Evolutionary conservation across 495 filamentous ascomycete genomes (phyloP).

Genomic region (Hypomontagnella submonticulosa): DNA sequence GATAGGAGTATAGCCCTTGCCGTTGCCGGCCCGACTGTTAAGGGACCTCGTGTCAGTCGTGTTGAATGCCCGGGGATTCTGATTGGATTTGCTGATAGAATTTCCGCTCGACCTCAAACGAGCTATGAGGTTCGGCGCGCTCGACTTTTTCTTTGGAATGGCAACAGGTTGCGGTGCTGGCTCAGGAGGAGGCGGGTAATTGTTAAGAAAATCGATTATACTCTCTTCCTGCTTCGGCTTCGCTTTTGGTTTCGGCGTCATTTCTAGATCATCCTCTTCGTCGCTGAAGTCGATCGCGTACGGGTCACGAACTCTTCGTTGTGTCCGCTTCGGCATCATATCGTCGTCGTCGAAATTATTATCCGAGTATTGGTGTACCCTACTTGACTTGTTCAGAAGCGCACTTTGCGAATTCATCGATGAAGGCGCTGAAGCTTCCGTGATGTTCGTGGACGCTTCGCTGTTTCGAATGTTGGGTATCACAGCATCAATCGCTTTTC

Average conservation of each 20-base stretch:
- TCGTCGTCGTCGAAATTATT: slow-evolving; percentile 57
- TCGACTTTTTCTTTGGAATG: slow-evolving; percentile 69
- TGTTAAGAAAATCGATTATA: slow-evolving; percentile 88
- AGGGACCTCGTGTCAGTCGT: slow-evolving; percentile 47
- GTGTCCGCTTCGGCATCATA: slow-evolving; percentile 72
- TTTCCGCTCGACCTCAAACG: slow-evolving; percentile 59
- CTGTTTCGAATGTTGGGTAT: slow-evolving; percentile 56
- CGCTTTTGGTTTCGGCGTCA: slow-evolving; percentile 49
- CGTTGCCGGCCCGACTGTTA: slow-evolving; percentile 49
- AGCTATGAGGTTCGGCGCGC: slow-evolving; percentile 69
- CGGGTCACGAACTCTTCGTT: slow-evolving; percentile 82
- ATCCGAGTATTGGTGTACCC: slow-evolving; percentile 31
- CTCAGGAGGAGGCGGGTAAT: slow-evolving; percentile 76
- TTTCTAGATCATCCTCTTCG: slow-evolving; percentile 69
- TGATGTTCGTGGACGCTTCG: slow-evolving; percentile 58
- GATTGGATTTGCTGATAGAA: slow-evolving; percentile 56
- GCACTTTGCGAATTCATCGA: slow-evolving; percentile 65
- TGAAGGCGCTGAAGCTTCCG: slow-evolving; percentile 53
- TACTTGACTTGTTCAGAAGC: slow-evolving; percentile 52
- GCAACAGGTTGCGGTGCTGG: slow-evolving; percentile 56
- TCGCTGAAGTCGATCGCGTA: slow-evolving; percentile 91
- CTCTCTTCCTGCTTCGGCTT: slow-evolving; percentile 71
- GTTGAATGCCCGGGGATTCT: slow-evolving; percentile 44
- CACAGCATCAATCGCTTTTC: slow-evolving; percentile 61
- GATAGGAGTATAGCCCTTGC: slow-evolving; percentile 58